phyloP scores from a whole-genome alignment of 352 stramenopile species.

The Pythium utonaiense region DNA sequence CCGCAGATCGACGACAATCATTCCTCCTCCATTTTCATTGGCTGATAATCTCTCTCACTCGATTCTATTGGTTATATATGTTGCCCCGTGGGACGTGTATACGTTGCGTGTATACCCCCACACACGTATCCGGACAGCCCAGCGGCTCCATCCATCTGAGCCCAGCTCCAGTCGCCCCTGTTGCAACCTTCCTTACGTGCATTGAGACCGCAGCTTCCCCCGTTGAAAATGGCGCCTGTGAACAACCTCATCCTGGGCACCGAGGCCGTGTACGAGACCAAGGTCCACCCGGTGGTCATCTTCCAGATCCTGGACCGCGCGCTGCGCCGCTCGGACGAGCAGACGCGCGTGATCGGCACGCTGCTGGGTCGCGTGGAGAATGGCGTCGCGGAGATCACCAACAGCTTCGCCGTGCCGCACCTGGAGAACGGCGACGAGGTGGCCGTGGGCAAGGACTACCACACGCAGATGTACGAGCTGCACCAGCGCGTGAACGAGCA shows the following conservation, averaged over 20 bases:
- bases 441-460: slow-evolving; percentile 97
- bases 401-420: slow-evolving; percentile 96
- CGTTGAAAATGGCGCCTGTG: slow-evolving; percentile 31
- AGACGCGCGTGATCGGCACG: slow-evolving; percentile 96
- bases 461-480: slow-evolving; percentile 96
- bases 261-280: slow-evolving; percentile 77
- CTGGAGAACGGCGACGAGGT: slow-evolving; percentile 95
- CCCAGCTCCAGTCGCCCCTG: neutral
- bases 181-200: neutral
- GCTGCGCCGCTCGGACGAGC: slow-evolving; percentile 90
- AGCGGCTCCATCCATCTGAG: slow-evolving; percentile 19
- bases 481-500: slow-evolving; percentile 92
- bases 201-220: neutral
- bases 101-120: slow-evolving; percentile 5
- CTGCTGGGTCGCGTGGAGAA: slow-evolving; percentile 90
- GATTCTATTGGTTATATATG: slow-evolving; percentile 23
- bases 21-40: neutral
- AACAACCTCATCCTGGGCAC: slow-evolving; percentile 69
- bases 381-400: slow-evolving; percentile 90
- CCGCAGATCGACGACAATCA: slow-evolving; percentile 14
- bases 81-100: slow-evolving; percentile 1
- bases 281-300: slow-evolving; percentile 95
- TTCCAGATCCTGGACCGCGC: slow-evolving; percentile 97
- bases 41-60: neutral
- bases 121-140: slow-evolving; percentile 16